Evolutionary conservation across 768 basidiomycete genomes (phyloP).

Genomic region (Podaxis sp.): DNA sequence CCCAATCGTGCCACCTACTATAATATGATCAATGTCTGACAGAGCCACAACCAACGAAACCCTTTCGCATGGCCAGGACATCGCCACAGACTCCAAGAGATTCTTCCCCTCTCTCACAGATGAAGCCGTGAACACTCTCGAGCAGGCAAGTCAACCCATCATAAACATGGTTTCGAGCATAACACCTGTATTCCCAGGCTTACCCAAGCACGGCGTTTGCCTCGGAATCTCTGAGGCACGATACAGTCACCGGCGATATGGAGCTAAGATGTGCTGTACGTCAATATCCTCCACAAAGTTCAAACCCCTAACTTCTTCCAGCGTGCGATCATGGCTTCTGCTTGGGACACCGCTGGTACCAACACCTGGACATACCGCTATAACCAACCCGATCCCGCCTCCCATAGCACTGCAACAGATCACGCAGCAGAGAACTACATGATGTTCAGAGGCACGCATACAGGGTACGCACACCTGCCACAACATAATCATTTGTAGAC

Average conservation of each 20-base stretch:
- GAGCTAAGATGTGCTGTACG: slow-evolving; percentile 54
- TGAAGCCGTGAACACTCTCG: slow-evolving; percentile 34
- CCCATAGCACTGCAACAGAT: slow-evolving; percentile 29
- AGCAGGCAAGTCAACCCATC: slow-evolving; percentile 23
- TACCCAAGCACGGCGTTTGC: slow-evolving; percentile 45
- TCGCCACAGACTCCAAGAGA: slow-evolving; percentile 32
- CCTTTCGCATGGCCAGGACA: slow-evolving; percentile 37
- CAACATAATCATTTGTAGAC: neutral
- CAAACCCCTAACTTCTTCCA: slow-evolving; percentile 16
- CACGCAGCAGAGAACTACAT: slow-evolving; percentile 69
- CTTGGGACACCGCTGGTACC: slow-evolving; percentile 32
- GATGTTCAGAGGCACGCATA: slow-evolving; percentile 62
- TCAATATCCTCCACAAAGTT: slow-evolving; percentile 7
- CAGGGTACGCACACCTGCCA: slow-evolving; percentile 38
- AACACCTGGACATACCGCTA: slow-evolving; percentile 56
- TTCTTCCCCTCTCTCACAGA: slow-evolving; percentile 47
- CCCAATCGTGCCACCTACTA: neutral
- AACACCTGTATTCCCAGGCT: slow-evolving; percentile 21
- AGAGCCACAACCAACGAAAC: slow-evolving; percentile 64
- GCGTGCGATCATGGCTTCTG: slow-evolving; percentile 45
- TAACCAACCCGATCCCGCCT: slow-evolving; percentile 52
- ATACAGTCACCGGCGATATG: slow-evolving; percentile 48
- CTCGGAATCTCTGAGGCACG: slow-evolving; percentile 37
- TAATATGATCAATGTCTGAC: neutral
- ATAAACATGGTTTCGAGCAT: neutral